Evolutionary conservation across 2,329 filamentous ascomycete genomes (phyloP).

Genomic region (Neocucurbitaria cava): DNA sequence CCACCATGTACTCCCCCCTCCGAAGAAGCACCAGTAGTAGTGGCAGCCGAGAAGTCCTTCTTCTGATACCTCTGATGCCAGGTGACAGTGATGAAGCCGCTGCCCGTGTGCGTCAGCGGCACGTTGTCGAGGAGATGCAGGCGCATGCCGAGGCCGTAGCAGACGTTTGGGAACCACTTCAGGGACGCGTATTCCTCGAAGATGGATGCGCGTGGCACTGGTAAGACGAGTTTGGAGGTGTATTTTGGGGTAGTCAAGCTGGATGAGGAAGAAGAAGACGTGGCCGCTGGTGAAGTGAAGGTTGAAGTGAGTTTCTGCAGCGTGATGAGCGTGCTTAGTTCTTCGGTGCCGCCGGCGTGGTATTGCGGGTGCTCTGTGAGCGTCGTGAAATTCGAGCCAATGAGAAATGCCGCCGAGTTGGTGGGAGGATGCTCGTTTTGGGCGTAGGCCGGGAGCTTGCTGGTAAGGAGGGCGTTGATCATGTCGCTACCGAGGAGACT

Average conservation of each 20-base stretch:
- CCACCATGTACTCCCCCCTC: no score
- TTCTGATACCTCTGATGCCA: conserved; percentile 30
- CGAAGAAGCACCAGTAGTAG: background rate
- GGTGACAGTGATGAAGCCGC: conserved; percentile 2
- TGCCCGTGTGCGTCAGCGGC: background rate
- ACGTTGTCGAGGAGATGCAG: conserved; percentile 17
- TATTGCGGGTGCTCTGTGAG: conserved; percentile 15
- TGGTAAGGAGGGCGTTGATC: no score
- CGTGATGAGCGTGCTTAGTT: conserved; percentile 14
- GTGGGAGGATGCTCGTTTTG: background rate
- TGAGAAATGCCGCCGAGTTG: background rate
- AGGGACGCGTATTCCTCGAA: conserved; percentile 15
- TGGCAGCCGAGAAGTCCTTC: conserved; percentile 12
- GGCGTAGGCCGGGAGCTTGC: no score
- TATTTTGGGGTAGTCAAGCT: background rate
- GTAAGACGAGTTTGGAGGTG: conserved; percentile 19
- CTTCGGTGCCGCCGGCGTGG: conserved; percentile 10
- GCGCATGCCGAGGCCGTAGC: conserved; percentile 22
- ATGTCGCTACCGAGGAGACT: no score
- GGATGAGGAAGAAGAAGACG: conserved; percentile 1
- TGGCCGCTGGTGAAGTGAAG: background rate
- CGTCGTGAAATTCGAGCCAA: background rate
- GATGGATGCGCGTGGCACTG: conserved; percentile 9
- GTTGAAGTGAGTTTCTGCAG: conserved; percentile 21
- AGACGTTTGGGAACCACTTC: conserved; percentile 20